A percentile compares a stretch with the other conserved stretches of the same genome.
These are phyloP conservation scores for Tylopilus balloui DNA, from an alignment of 768 basidiomycete species.

Conservation along the genomic window DNA sequence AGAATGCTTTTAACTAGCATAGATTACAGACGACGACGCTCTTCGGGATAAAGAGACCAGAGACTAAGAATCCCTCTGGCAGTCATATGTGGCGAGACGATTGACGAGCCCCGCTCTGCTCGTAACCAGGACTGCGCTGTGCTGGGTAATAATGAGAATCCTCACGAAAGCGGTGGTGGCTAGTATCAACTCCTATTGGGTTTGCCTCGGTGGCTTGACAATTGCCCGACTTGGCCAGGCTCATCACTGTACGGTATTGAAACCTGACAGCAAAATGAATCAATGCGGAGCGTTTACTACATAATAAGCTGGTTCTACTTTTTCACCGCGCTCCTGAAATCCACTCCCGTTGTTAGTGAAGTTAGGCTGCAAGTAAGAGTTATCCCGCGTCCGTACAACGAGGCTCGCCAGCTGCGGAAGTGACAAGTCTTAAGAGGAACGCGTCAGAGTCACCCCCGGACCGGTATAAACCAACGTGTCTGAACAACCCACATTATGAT, in stretches of 20 bases:
- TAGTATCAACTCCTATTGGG: not conserved
- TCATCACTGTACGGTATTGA: too few relatives aligned
- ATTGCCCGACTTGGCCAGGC: too few relatives aligned
- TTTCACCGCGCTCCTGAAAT: not conserved
- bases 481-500: too few relatives aligned
- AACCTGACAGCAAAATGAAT: too few relatives aligned
- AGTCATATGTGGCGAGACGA: not conserved
- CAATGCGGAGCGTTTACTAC: not conserved
- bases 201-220: too few relatives aligned
- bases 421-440: not conserved
- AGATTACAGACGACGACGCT: not conserved
- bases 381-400: not conserved
- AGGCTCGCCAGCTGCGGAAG: constrained; percentile 1
- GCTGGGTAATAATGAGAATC: constrained; percentile 1
- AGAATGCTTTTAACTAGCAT: not conserved
- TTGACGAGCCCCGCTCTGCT: rapidly evolving
- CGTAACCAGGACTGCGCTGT: rapidly evolving
- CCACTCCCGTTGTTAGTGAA: not conserved
- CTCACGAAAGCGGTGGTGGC: constrained; percentile 22
- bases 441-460: not conserved
- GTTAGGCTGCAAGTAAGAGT: not conserved
- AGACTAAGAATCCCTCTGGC: constrained; percentile 10
- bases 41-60: constrained; percentile 8
- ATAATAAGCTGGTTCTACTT: not conserved
- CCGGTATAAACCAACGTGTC: constrained; percentile 1